Evolutionary conservation across 371 early-diverging fungal genomes (phyloP), one percentile per base, ranked within the genome.

Genomic region (Mucor sp.): DNA sequence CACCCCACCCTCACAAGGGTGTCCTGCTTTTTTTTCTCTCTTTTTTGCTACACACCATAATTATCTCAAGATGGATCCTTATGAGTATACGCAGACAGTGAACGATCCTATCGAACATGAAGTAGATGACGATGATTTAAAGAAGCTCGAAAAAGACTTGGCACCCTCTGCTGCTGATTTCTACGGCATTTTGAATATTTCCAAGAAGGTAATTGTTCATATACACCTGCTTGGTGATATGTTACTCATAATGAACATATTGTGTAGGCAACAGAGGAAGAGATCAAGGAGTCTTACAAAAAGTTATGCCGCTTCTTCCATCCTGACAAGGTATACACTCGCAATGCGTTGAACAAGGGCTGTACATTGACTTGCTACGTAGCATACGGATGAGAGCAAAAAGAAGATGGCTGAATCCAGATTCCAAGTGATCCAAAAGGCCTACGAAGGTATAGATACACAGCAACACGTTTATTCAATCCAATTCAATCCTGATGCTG

Each of bases 251-350:
- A 17, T 17, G 23, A 0, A 1, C 41, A 12, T 7, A 33, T 63
- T 25, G 27, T 25, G 58, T 66, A 94, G 92, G 94, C 94, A 1
- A 85, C 91, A 14, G 91, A 92, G 21, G 95, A 95, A 2, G 91
- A 94, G 53, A 91, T 97, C 37, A 93, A 92, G 73, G 94, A 93
- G 43, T 79, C 93, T 4, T 97, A 95, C 79, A 89, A 90, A 60
- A 86, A 91, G 30, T 73, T 95, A 35, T 92, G 93, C 65, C 82
- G 94, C 65, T 85, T 89, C 23, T 97, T 94, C 70, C 97, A 97
- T 70, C 97, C 97, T 4, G 97, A 97, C 79, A 95, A 84, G 71
- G 83, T 80, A 74, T 6, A 32, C 9, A 6, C 3, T n/a, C 7
- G 5, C 15, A 25, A 53, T 11, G 25, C 27, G 53, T 12, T 12